Evolutionary conservation across 805 yeast species (phyloP), one percentile per base, ranked within the genome.

Genomic region (Schizosaccharomyces octosporus): DNA sequence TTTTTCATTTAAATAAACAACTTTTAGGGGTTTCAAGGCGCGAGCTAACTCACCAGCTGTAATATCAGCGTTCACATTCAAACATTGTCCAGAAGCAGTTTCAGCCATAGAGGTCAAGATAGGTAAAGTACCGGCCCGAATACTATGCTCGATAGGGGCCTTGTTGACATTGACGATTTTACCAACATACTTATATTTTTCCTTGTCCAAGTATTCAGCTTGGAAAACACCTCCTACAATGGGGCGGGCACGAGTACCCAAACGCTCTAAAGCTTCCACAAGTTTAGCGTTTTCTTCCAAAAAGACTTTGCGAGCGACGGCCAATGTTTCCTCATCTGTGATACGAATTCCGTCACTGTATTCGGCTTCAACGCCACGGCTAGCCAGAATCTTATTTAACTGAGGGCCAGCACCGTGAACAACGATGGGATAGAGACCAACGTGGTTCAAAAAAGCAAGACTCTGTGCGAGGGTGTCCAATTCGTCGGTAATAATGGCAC

Each of bases 351-450:
- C 99, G 69, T 93, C 97, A 64, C 83, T 84, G 72, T 93, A 93
- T 65, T 86, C 87, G 4, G 99, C 97, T 71, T 86, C 97, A 41
- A 93, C 87, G 51, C 96, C 96, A 72, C 87, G 95, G 61, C 82
- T 83, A 72, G 93, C 98, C 63, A 93, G 78, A 66, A 88, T 80
- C 68, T 85, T 95, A 71, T 93, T 93, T 74, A 93, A 93, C 74
- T 93, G 99, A 5, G 99, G 99, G 21, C 99, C 99, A 1, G 98
- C 93, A 36, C 99, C 99, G 70, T 93, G 99, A 63, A 93, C 78
- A 9, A 93, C 95, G 64, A 93, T 88, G 31, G 99, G 99, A 69
- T 88, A 93, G 63, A 93, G 79, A 13, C 99, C 99, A 61, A 93
- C 95, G 70, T 93, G 99, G 76, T 93, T 93, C 66, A 93, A 76